Conservation (phyloP, 2,329 filamentous ascomycete species). For the Sclerotinia spermophila region DNA sequence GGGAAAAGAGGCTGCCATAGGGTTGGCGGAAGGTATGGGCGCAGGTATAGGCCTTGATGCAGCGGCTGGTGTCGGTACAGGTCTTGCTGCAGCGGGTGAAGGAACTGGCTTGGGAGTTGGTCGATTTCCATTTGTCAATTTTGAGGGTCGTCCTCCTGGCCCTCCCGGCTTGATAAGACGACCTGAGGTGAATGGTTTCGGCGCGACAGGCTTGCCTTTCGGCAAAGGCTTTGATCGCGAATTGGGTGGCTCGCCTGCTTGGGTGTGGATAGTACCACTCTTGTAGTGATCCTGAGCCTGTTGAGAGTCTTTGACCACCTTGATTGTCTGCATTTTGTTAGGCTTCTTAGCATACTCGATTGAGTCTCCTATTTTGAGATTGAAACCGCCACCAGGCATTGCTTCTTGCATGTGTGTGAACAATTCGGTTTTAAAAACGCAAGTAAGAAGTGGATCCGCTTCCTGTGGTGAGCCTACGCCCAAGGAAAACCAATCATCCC, state of each 20-base stretch:
- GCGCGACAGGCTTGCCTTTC: constrained; percentile 78
- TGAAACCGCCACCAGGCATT: constrained; percentile 71
- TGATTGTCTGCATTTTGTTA: constrained; percentile 83
- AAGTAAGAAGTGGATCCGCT: constrained; percentile 88
- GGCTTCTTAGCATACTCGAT: constrained; percentile 99
- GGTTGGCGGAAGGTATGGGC: constrained; percentile 21
- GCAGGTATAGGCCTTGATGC: constrained; percentile 21
- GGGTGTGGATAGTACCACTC: constrained; percentile 85
- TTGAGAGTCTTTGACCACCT: constrained; percentile 83
- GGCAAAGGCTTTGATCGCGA: constrained; percentile 82
- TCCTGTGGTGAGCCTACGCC: constrained; percentile 88
- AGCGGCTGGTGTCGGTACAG: constrained; percentile 3
- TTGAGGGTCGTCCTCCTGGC: constrained; percentile 76
- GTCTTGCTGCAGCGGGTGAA: constrained; percentile 19
- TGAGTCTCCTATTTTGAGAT: constrained; percentile 74
- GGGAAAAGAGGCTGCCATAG: constrained; percentile 41
- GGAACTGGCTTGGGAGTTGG: constrained; percentile 36
- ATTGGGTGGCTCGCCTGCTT: constrained; percentile 75
- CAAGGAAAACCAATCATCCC: constrained; percentile 96
- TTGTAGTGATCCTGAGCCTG: constrained; percentile 83
- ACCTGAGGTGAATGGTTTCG: constrained; percentile 87
- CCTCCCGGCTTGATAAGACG: constrained; percentile 89
- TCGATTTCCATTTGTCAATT: constrained; percentile 50
- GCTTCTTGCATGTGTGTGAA: constrained; percentile 84
- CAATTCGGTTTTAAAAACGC: constrained; percentile 93